Conservation (phyloP, 306 rosid species). For the Inga oerstediana region DNA sequence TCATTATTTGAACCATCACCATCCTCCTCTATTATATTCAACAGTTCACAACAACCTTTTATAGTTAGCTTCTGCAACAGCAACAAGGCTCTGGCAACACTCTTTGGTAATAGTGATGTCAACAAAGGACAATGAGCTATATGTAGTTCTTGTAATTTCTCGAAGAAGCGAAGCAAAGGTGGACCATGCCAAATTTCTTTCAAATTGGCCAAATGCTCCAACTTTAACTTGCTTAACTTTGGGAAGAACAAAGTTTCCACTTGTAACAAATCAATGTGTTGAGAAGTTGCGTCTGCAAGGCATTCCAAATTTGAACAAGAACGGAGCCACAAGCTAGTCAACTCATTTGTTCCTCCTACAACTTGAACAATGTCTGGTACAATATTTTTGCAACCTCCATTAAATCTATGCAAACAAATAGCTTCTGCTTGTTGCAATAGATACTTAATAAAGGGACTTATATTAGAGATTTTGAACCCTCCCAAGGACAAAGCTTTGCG, state of each 20-base stretch:
- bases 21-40: neutral
- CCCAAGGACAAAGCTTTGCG: neutral
- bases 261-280: neutral
- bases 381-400: slow-evolving; percentile 9
- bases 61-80: neutral
- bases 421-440: neutral
- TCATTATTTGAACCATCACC: neutral
- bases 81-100: neutral
- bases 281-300: neutral
- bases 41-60: neutral
- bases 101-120: slow-evolving; percentile 5
- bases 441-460: neutral
- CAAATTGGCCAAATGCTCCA: neutral
- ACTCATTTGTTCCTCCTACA: slow-evolving; percentile 6
- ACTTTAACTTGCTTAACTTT: neutral
- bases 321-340: neutral
- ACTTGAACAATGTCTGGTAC: slow-evolving; percentile 5
- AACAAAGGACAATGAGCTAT: neutral
- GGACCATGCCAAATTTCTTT: slow-evolving; percentile 6
- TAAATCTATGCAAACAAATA: neutral
- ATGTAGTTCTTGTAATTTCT: neutral
- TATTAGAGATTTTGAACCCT: neutral
- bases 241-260: neutral
- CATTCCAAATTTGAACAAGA: slow-evolving; percentile 14
- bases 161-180: neutral